phyloP scores from a whole-genome alignment of 2,329 filamentous ascomycete genomes.

The Ceratocystis colombiana region DNA sequence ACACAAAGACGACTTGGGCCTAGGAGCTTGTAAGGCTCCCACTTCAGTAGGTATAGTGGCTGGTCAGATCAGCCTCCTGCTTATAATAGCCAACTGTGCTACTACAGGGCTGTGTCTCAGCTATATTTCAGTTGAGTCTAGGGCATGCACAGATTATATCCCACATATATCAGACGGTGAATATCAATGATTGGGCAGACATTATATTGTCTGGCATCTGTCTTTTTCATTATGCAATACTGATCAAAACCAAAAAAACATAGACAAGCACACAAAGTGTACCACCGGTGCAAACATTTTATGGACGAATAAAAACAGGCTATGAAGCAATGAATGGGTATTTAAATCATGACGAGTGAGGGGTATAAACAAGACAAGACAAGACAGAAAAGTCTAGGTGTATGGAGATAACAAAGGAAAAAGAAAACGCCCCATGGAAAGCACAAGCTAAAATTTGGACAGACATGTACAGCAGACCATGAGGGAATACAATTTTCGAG shows the following conservation, averaged over 20 bases:
- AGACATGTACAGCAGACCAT: not conserved
- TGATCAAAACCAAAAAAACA: not conserved
- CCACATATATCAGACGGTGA: constrained; percentile 8
- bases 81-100: not conserved
- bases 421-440: not conserved
- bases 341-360: not conserved
- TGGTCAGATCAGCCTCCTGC: not conserved
- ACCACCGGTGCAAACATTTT: not conserved
- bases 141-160: not conserved
- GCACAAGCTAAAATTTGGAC: not conserved
- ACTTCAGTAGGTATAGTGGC: no score
- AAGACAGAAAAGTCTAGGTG: constrained; percentile 2
- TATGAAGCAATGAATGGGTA: constrained; percentile 2
- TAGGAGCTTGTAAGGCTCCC: no score
- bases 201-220: not conserved
- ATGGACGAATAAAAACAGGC: not conserved
- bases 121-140: constrained; percentile 10
- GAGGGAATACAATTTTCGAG: not conserved
- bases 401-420: not conserved
- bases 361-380: constrained; percentile 13
- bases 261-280: not conserved
- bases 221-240: not conserved
- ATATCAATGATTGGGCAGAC: constrained; percentile 11
- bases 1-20: no score
- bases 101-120: not conserved